Evolutionary conservation across 306 rosid genomes (phyloP), one percentile per base, ranked within the genome.

Genomic region (Vigna reflexopilosa): DNA sequence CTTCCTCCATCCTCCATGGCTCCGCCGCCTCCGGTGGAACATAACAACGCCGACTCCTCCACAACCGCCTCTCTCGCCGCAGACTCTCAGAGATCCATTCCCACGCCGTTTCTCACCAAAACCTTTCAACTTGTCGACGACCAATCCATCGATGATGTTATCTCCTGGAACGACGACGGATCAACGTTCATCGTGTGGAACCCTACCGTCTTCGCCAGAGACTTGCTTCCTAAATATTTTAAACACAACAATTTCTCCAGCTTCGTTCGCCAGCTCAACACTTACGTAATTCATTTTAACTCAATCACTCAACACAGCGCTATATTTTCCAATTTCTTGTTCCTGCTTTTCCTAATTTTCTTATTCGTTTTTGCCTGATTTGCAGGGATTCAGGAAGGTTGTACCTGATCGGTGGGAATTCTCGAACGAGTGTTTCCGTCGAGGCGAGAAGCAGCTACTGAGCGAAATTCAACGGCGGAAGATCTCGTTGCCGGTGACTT

Each of bases 361-460:
- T 9, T 28, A 61, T 12, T 0, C 1, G 0, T 1, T 63, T 14
- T 24, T 48, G 17, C 20, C 38, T 61, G 65, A 7, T 66, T 80
- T 63, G 6, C 52, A 95, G 98, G 96, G 98, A 82, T 95, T 95
- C 70, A 83, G 90, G 30, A 95, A 95, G 42, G 92, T 95, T 3
- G 92, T 89, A 26, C 90, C 97, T 51, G 98, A 95, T 70, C 96
- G 99, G 13, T 95, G 98, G 97, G 99, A 95, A 76, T 95, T 95
- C 68, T 81, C 90, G 2, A 93, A 95, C 83, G 98, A 93, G 14
- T 88, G 0, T 72, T 95, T 95, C 6, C 93, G 93, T 17, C 77
- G 76, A 59, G 97, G 97, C 1, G 85, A 88, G 62, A 95, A 87
- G 51, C 88, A 82, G 24, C 94, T 95, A 42, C 80, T 95, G 6